Evolutionary conservation across 164 flowering plant genomes (phyloP).

Genomic region (Liquidambar formosana): DNA sequence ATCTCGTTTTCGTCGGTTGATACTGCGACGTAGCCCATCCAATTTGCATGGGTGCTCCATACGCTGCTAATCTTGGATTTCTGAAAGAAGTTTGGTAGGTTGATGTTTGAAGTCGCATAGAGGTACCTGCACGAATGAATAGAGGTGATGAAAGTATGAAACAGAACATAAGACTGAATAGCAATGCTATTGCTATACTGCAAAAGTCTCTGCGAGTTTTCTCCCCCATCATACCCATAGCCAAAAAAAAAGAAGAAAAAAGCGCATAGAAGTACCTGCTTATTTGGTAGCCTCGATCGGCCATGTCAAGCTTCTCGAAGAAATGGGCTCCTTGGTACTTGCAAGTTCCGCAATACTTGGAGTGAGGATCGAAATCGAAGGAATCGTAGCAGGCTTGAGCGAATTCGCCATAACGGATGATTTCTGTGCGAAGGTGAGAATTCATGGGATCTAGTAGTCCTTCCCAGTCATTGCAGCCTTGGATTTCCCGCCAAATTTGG

Average conservation of each 20-base stretch:
- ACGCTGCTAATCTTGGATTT: conserved; percentile 43
- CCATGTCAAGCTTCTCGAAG: conserved; percentile 57
- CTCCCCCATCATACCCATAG: no score
- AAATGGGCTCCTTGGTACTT: conserved; percentile 49
- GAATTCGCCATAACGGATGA: conserved; percentile 74
- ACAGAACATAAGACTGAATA: no score
- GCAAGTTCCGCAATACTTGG: conserved; percentile 74
- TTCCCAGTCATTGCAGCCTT: conserved; percentile 63
- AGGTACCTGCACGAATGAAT: conserved; percentile 26
- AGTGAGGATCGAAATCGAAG: conserved; percentile 76
- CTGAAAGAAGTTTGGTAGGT: conserved; percentile 77
- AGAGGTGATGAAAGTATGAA: no score
- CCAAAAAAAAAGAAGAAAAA: no score
- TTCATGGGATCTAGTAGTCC: conserved; percentile 68
- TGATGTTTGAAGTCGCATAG: conserved; percentile 76
- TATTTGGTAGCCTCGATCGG: conserved; percentile 41
- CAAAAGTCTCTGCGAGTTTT: no score
- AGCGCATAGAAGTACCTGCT: conserved; percentile 32
- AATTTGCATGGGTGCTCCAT: conserved; percentile 82
- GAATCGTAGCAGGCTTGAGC: conserved; percentile 80
- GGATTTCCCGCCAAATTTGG: conserved; percentile 60
- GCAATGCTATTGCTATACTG: no score
- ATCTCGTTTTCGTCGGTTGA: conserved; percentile 48
- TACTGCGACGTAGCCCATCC: conserved; percentile 90
- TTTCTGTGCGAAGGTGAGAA: conserved; percentile 52